A percentile compares a stretch with the other conserved stretches of the same genome.
phyloP scores from a whole-genome alignment of 2,329 filamentous ascomycete species.

The Pseudopithomyces maydicus region DNA sequence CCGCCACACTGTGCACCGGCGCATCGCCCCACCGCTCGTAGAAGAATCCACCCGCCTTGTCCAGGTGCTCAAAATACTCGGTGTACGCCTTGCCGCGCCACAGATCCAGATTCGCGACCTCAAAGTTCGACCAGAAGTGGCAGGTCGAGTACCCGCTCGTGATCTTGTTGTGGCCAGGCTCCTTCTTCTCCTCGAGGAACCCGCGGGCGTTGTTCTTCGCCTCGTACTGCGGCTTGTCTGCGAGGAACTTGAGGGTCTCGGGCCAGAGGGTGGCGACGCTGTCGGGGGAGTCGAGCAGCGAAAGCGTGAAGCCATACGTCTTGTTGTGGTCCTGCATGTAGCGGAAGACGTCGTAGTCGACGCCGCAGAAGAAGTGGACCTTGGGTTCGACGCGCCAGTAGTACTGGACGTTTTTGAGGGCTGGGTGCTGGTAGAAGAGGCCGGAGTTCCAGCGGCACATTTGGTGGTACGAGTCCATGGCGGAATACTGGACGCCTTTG shows the following conservation, averaged over 20 bases:
- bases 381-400: slow-evolving; percentile 99
- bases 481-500: slow-evolving; percentile 87
- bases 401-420: slow-evolving; percentile 79
- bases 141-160: slow-evolving; percentile 97
- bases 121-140: slow-evolving; percentile 99
- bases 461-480: slow-evolving; percentile 90
- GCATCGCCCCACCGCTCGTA: slow-evolving; percentile 99
- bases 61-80: slow-evolving; percentile 94
- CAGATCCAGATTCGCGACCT: slow-evolving; percentile 91
- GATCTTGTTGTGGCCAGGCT: slow-evolving; percentile 78
- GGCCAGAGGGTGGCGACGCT: slow-evolving; percentile 91
- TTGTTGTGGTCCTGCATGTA: slow-evolving; percentile 99
- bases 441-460: slow-evolving; percentile 99
- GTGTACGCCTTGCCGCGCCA: slow-evolving; percentile 90
- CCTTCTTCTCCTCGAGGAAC: slow-evolving; percentile 81
- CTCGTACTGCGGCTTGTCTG: slow-evolving; percentile 80
- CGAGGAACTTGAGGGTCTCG: slow-evolving; percentile 89
- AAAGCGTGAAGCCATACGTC: slow-evolving; percentile 98
- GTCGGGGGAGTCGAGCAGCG: slow-evolving; percentile 88
- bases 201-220: slow-evolving; percentile 82
- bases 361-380: slow-evolving; percentile 98
- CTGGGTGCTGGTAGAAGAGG: slow-evolving; percentile 95
- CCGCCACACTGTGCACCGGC: slow-evolving; percentile 90
- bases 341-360: slow-evolving; percentile 97
- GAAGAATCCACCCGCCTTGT: slow-evolving; percentile 94